Percentiles rank a stretch among this genome's conserved stretches.
Evolutionary conservation across 176 grass and related monocot species (phyloP).

Genomic region (Coix lacrymajobi): DNA sequence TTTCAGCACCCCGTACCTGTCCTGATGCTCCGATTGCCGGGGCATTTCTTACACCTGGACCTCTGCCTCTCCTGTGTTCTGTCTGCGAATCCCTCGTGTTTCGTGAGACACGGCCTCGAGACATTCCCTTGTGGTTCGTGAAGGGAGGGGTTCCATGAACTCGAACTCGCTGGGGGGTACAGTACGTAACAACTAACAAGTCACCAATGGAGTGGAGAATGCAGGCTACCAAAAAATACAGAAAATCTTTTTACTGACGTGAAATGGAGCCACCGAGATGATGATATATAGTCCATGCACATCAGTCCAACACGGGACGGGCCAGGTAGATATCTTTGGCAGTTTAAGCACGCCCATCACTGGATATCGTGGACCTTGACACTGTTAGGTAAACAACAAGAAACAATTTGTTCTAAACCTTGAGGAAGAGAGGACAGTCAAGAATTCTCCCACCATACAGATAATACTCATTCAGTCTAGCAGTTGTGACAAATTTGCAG

Average conservation of each 20-base stretch:
- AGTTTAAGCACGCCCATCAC: slow-evolving; percentile 8
- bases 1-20: not conserved
- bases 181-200: too few relatives aligned
- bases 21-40: not conserved
- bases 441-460: not conserved
- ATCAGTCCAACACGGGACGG: not conserved
- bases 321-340: not conserved
- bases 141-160: not conserved
- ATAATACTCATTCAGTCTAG: not conserved
- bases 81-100: not conserved
- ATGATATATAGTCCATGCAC: too few relatives aligned
- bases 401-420: not conserved
- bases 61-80: not conserved
- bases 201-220: not conserved
- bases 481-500: not conserved
- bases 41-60: not conserved
- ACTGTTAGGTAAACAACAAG: not conserved
- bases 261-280: not conserved
- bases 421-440: not conserved
- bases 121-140: not conserved
- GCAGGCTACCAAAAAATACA: not conserved
- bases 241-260: not conserved
- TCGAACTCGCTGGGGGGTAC: not conserved
- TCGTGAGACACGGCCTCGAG: not conserved
- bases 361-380: not conserved